Conservation (phyloP, 2,329 filamentous ascomycete genomes). For the Diaporthe vaccinii region DNA sequence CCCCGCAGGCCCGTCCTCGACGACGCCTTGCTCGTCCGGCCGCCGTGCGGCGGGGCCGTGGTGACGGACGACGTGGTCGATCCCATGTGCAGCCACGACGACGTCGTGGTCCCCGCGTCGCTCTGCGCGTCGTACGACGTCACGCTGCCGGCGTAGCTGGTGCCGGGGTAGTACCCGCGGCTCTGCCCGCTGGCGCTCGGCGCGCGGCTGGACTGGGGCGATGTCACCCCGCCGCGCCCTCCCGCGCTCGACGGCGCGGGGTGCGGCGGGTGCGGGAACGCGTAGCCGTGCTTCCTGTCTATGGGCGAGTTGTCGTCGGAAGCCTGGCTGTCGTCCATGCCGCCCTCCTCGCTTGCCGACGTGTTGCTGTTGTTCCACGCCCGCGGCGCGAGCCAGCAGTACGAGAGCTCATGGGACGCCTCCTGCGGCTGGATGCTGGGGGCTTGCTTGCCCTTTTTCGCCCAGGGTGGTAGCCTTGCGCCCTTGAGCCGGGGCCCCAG, state of each 20-base stretch:
- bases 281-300: constrained; percentile 37
- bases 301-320: constrained; percentile 19
- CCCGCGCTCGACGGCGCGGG: background rate
- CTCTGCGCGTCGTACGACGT: constrained; percentile 42
- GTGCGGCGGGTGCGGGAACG: constrained; percentile 47
- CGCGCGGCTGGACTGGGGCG: constrained; percentile 44
- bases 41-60: constrained; percentile 34
- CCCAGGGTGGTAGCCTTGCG: constrained; percentile 67
- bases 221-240: constrained; percentile 38
- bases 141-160: constrained; percentile 48
- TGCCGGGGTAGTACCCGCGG: background rate
- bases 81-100: constrained; percentile 24
- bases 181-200: constrained; percentile 13
- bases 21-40: constrained; percentile 26
- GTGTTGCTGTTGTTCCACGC: constrained; percentile 54
- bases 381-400: constrained; percentile 64
- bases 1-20: constrained; percentile 30
- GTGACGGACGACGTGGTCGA: constrained; percentile 11
- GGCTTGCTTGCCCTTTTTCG: constrained; percentile 48
- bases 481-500: constrained; percentile 67
- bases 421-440: constrained; percentile 46
- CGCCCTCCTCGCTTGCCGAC: constrained; percentile 40
- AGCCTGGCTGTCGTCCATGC: constrained; percentile 12
- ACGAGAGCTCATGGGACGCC: constrained; percentile 62
- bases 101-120: constrained; percentile 23